Conservation (phyloP, 2,329 filamentous ascomycete species). For the Colletotrichum kahawae region DNA sequence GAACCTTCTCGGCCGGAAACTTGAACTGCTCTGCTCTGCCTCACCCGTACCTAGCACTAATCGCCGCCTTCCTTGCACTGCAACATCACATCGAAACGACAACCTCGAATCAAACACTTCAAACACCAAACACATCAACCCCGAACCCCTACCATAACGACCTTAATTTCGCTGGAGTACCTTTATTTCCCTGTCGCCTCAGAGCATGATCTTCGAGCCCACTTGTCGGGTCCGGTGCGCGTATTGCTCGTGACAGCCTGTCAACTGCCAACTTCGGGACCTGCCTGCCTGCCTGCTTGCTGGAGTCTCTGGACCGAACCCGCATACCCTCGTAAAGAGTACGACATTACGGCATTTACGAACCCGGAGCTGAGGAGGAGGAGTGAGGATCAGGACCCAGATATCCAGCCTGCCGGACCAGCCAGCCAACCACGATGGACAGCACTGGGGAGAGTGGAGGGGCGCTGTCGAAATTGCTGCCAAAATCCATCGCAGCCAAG, state of each 20-base stretch:
- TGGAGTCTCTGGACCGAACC: neutral
- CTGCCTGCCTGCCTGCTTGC: neutral
- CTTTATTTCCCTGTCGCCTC: neutral
- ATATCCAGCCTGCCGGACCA: neutral
- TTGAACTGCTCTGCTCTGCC: neutral
- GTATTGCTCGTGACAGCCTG: conserved; percentile 3
- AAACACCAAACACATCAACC: neutral
- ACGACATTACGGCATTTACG: conserved; percentile 3
- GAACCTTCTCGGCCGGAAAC: neutral
- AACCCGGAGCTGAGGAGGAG: neutral
- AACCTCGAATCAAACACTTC: neutral
- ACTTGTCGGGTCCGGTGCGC: conserved; percentile 11
- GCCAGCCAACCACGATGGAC: conserved; percentile 3
- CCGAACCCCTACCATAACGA: neutral
- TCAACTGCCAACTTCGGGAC: neutral
- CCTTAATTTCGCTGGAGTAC: conserved; percentile 2
- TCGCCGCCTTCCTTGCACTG: neutral
- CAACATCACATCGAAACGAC: neutral
- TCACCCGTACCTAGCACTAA: neutral
- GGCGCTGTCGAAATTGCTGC: conserved; percentile 54
- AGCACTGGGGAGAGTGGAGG: conserved; percentile 9
- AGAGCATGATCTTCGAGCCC: conserved; percentile 5
- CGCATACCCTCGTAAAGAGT: conserved; percentile 3
- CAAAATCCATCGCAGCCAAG: conserved; percentile 55
- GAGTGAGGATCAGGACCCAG: neutral